Conservation (phyloP, 2,329 filamentous ascomycete species). For the Acephala macrosclerotiorum region DNA sequence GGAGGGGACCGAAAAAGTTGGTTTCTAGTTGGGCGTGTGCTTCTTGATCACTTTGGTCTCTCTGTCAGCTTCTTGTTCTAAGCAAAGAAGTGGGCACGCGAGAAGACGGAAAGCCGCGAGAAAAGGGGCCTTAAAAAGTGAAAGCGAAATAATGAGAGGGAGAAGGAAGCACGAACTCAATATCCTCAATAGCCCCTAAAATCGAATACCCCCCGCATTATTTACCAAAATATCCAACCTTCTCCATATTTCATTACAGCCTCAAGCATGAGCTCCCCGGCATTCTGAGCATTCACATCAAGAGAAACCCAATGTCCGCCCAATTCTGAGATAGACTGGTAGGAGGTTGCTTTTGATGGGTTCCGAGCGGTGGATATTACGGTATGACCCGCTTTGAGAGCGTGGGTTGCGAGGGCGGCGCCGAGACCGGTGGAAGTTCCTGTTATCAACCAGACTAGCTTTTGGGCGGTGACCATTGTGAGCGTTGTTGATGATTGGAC, state of each 20-base stretch:
- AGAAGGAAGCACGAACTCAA: background rate
- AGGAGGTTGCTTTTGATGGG: background rate
- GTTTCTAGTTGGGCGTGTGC: background rate
- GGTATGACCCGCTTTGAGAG: slow-evolving; percentile 17
- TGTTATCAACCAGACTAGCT: slow-evolving; percentile 23
- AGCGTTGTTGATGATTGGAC: background rate
- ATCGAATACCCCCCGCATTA: background rate
- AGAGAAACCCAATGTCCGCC: background rate
- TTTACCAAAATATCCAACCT: background rate
- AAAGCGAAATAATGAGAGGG: background rate
- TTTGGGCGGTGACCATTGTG: background rate
- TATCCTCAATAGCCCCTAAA: background rate
- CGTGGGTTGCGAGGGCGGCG: slow-evolving; percentile 15
- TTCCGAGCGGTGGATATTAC: slow-evolving; percentile 28
- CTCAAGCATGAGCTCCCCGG: background rate
- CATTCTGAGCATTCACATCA: background rate
- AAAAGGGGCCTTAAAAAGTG: background rate
- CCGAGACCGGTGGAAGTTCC: slow-evolving; percentile 24
- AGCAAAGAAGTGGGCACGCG: no score
- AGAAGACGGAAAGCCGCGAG: background rate
- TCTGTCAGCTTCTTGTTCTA: background rate
- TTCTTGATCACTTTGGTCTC: background rate
- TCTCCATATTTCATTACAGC: background rate
- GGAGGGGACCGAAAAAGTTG: slow-evolving; percentile 3
- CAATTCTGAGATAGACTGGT: background rate